These are phyloP conservation scores for Leccinum boreale DNA, from an alignment of 768 basidiomycete genomes.

Conservation along the genomic window DNA sequence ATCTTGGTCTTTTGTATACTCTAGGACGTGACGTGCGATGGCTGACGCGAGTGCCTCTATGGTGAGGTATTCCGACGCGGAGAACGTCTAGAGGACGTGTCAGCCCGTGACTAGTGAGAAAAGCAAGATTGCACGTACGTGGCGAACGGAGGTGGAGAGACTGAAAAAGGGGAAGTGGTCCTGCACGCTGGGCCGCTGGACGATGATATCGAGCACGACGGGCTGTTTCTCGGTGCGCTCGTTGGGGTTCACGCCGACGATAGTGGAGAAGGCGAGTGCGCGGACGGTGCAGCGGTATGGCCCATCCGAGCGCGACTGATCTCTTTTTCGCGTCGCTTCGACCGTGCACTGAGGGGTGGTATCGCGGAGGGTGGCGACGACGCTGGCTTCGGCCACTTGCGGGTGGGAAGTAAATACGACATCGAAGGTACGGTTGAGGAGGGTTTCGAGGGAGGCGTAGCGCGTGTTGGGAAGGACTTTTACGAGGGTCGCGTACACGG, in stretches of 20 bases:
- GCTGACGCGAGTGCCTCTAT: slow-evolving; percentile 67
- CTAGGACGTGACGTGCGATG: slow-evolving; percentile 47
- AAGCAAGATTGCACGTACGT: background rate
- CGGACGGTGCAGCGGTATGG: slow-evolving; percentile 26
- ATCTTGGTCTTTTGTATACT: slow-evolving; percentile 16
- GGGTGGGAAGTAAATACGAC: slow-evolving; percentile 36
- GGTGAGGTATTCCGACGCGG: slow-evolving; percentile 51
- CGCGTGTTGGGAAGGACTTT: slow-evolving; percentile 18
- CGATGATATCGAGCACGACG: slow-evolving; percentile 49
- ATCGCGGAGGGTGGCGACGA: slow-evolving; percentile 49
- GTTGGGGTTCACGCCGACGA: slow-evolving; percentile 66
- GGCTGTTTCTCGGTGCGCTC: slow-evolving; percentile 66
- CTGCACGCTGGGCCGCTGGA: slow-evolving; percentile 16
- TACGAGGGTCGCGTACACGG: slow-evolving; percentile 32
- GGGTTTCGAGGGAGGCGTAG: slow-evolving; percentile 45
- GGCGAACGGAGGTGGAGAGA: slow-evolving; percentile 34
- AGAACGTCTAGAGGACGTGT: slow-evolving; percentile 39
- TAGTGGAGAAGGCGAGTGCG: slow-evolving; percentile 47
- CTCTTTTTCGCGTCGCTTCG: slow-evolving; percentile 32
- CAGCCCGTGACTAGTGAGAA: background rate
- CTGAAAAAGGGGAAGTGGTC: slow-evolving; percentile 12
- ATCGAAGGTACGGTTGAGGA: slow-evolving; percentile 41
- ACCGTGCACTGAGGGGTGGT: slow-evolving; percentile 44
- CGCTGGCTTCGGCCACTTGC: slow-evolving; percentile 34
- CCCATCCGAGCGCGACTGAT: slow-evolving; percentile 10